phyloP scores from a whole-genome alignment of 164 flowering plant species.

The Vitis labrusca region DNA sequence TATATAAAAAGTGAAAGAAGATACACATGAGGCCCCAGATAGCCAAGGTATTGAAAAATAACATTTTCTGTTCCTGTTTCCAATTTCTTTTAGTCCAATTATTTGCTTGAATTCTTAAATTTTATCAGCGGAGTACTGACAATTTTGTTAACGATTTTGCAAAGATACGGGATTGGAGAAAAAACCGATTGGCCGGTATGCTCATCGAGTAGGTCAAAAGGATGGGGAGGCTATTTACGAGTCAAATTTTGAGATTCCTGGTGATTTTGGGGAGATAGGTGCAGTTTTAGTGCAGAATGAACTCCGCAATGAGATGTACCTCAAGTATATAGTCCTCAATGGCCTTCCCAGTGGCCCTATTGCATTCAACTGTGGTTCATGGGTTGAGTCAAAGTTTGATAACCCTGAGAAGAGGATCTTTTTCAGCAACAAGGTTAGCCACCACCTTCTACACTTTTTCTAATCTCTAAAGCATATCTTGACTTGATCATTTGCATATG shows the following conservation, averaged over 20 bases:
- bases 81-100: too few relatives aligned
- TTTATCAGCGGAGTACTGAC: too few relatives aligned
- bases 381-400: background rate
- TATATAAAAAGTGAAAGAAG: too few relatives aligned
- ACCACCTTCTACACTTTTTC: background rate
- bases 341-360: background rate
- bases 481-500: background rate
- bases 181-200: background rate
- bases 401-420: background rate
- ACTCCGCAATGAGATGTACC: background rate
- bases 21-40: too few relatives aligned
- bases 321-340: background rate
- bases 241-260: background rate
- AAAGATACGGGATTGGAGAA: background rate
- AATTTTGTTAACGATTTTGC: too few relatives aligned
- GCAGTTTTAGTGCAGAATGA: background rate
- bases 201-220: background rate
- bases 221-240: background rate
- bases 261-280: background rate
- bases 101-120: too few relatives aligned
- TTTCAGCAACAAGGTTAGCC: background rate
- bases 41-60: too few relatives aligned
- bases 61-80: too few relatives aligned
- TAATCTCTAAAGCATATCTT: background rate
- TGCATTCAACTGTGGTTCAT: background rate